phyloP scores from a whole-genome alignment of 1,284 basidiomycete genomes.

The Leccinum ponderosum region DNA sequence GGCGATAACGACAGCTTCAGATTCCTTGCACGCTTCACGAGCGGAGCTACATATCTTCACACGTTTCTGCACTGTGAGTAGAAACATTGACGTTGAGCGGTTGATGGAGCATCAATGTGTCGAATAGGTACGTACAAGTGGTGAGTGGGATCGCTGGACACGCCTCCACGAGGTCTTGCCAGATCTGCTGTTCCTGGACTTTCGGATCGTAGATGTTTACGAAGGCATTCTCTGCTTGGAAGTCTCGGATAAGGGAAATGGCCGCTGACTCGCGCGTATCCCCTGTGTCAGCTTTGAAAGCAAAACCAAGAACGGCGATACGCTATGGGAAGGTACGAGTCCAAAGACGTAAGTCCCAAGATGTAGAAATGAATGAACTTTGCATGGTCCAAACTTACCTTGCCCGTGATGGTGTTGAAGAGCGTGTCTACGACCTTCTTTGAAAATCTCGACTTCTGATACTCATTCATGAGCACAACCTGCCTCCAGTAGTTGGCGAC shows the following conservation, averaged over 20 bases:
- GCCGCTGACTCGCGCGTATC: constrained; percentile 98
- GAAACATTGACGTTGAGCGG: neutral
- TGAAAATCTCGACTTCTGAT: constrained; percentile 90
- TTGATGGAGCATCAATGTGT: neutral
- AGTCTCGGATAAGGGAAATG: constrained; percentile 93
- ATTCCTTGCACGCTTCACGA: constrained; percentile 84
- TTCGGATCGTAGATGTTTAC: constrained; percentile 95
- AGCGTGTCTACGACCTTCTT: constrained; percentile 92
- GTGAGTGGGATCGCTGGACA: constrained; percentile 57
- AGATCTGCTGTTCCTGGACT: constrained; percentile 72
- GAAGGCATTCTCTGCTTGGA: constrained; percentile 86
- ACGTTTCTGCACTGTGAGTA: constrained; percentile 75
- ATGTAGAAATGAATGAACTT: neutral
- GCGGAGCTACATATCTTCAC: constrained; percentile 79
- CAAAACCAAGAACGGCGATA: constrained; percentile 95
- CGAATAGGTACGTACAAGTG: constrained; percentile 49
- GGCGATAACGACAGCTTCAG: constrained; percentile 91
- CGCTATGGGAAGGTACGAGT: constrained; percentile 50
- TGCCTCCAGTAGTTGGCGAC: constrained; percentile 99
- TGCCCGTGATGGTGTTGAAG: constrained; percentile 97
- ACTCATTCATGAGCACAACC: constrained; percentile 95
- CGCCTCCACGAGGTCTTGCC: constrained; percentile 72
- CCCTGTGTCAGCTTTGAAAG: constrained; percentile 96
- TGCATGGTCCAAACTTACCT: constrained; percentile 52
- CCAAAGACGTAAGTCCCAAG: neutral